A percentile compares a stretch with the other conserved stretches of the same genome.
These are phyloP conservation scores for Vitis riparia DNA, from an alignment of 164 flowering plant species.

Conservation along the genomic window DNA sequence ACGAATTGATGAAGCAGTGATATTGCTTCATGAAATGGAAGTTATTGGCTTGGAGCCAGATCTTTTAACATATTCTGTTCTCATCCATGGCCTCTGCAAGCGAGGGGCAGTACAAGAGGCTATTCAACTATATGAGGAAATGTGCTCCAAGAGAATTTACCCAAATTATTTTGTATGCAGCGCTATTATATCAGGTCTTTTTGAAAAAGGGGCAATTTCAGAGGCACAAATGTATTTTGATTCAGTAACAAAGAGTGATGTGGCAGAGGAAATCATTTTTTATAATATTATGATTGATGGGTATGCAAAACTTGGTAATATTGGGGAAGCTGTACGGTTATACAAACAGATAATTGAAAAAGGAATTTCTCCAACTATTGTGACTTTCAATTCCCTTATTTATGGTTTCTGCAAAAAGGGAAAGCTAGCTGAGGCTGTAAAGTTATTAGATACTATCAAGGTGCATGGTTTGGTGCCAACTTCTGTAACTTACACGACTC, in stretches of 20 bases:
- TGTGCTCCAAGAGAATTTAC: constrained; percentile 41
- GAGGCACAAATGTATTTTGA: constrained; percentile 61
- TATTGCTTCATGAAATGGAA: constrained; percentile 54
- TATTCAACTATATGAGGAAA: constrained; percentile 39
- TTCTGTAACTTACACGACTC: constrained; percentile 61
- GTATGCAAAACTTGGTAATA: constrained; percentile 56
- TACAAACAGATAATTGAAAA: constrained; percentile 32
- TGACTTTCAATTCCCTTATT: constrained; percentile 73
- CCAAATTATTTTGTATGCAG: constrained; percentile 45
- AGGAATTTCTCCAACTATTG: constrained; percentile 58
- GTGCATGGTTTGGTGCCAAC: constrained; percentile 50
- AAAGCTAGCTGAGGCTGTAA: constrained; percentile 43
- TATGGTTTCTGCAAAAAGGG: constrained; percentile 63
- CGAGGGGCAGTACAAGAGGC: constrained; percentile 54
- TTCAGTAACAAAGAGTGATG: constrained; percentile 26
- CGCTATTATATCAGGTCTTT: constrained; percentile 49
- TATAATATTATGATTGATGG: constrained; percentile 76
- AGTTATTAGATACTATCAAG: constrained; percentile 33
- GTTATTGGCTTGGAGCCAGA: constrained; percentile 49
- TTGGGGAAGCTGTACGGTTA: constrained; percentile 46
- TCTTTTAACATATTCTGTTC: constrained; percentile 50
- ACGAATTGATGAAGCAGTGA: constrained; percentile 44
- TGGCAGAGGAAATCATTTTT: constrained; percentile 35
- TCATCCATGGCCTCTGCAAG: constrained; percentile 71
- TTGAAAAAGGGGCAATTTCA: constrained; percentile 48